Base-by-base conservation (phyloP, 202 grass and related monocot genomes). In the Schoenoplectus tabernaemontani region DNA sequence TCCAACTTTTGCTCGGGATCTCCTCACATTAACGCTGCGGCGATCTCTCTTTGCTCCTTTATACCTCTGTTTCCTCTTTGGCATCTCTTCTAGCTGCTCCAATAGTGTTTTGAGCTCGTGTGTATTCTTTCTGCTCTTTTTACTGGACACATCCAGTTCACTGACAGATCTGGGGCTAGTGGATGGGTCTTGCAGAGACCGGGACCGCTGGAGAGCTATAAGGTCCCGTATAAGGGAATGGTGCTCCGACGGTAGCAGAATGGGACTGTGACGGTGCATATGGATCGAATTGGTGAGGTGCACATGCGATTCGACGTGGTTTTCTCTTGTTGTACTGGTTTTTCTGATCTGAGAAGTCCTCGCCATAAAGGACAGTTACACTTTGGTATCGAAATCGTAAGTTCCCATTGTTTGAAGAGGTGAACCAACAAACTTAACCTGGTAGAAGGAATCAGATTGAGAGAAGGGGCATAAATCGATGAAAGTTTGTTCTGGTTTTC, bases 261-360 rank as follows among this genome's bases (percentile, higher is more conserved):
- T 32, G 62, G 86, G 68, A 53, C 78, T 78, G 64, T 90, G 89
- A 77, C 91, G 88, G 70, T 87, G 89, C 85, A 92, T 85, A 82
- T 98, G 96, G 86, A 91, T 88, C 63, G 83, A 92, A 85, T 87
- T 92, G 78, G 91, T 90, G 28, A 95, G 89, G 78, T 95, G 95
- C 53, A 87, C 88, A 63, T 98, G 95, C 4, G 54, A 89, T 16
- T 81, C 80, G 22, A 90, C 78, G 77, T 97, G 91, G 39, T 86
- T 72, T 12, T 71, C 53, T 62, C 33, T 61, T 43, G n/a, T 8
- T 8, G 33, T 46, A 12, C 76, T 42, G 39, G 41, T 71, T 47
- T 47, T 71, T 9, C 32, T 53, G 28, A 47, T 28, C 37, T 50
- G 22, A 65, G 78, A 65, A 48, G 10, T 9, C 19, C 78, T 80